Base-by-base conservation (phyloP, 108 stramenopile genomes). In the Skeletonema grethae region DNA sequence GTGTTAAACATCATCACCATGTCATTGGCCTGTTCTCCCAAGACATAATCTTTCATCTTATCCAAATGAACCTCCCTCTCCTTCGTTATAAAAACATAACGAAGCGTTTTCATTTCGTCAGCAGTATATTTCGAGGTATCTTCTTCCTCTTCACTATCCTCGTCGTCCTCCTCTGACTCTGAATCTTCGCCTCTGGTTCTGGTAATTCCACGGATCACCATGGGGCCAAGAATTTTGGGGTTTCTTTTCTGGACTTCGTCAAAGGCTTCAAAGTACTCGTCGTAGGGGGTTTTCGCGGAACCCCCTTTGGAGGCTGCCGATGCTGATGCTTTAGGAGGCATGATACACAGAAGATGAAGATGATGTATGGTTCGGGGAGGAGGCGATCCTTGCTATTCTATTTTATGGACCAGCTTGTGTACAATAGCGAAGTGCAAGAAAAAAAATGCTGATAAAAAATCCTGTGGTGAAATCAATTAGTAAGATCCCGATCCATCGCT, bases 1-100 rank as follows among this genome's bases (percentile, higher is more conserved):
- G 66, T 73, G 60, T 79, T 67, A 29, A 79, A 73, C 72, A 68
- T 59, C 57, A 68, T 30, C 7, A 79, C 13, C 11, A 5, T 16
- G 11, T 38, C 53, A 34, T 73, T 30, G 56, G 72, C 71, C 61
- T 73, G 65, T 4, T 67, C 57, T 22, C 77, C 66, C 61, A 79
- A 43, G 29, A 79, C 7, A 16, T 57, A 60, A 58, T 68, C 55
- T 67, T 38, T 31, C 65, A 79, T 73, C 8, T 34, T 39, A 16
- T 79, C 57, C 18, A 79, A 30, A 65, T 57, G 35, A 25, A 72
- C 18, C n/a, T 67, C 57, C 25, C 77, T 72, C 28, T 39, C 72
- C 66, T 79, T 13, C 20, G 65, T 79, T 57, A 79, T 74, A 43
- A 73, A 11, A 34, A 79, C 73, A 53, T 30, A 18, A 20, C 77